Evolutionary conservation across 1,284 basidiomycete species (phyloP).

Genomic region (Cutaneotrichosporon sp.): DNA sequence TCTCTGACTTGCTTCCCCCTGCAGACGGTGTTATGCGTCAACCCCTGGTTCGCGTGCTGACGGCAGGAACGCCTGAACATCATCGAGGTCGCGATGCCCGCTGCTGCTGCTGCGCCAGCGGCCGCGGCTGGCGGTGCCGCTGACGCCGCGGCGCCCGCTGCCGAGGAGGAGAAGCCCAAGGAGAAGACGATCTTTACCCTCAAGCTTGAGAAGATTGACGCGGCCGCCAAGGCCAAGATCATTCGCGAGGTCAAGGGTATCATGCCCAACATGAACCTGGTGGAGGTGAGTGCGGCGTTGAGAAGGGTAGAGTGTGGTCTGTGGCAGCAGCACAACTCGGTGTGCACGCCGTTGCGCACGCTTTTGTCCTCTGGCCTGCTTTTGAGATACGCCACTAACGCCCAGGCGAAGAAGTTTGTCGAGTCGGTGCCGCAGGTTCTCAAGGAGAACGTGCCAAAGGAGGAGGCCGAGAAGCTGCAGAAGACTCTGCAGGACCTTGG

Average conservation of each 20-base stretch:
- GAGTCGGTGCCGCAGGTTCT: constrained; percentile 89
- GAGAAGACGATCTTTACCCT: constrained; percentile 98
- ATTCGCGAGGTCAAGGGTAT: constrained; percentile 97
- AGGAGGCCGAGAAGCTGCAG: constrained; percentile 96
- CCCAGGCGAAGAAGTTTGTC: constrained; percentile 97
- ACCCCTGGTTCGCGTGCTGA: too few species aligned
- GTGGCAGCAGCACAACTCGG: too few species aligned
- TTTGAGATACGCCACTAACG: neutral
- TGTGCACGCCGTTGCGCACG: too few species aligned
- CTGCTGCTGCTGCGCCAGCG: constrained; percentile 61
- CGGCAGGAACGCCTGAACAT: constrained; percentile 85
- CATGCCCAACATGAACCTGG: constrained; percentile 88
- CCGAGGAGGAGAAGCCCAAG: constrained; percentile 85
- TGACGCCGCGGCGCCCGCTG: constrained; percentile 48
- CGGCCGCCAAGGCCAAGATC: constrained; percentile 88
- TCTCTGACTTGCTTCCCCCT: neutral
- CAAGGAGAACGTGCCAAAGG: constrained; percentile 95
- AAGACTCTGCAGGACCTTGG: constrained; percentile 84
- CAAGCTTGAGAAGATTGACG: constrained; percentile 87
- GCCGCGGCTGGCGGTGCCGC: constrained; percentile 55
- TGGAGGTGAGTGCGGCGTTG: constrained; percentile 64
- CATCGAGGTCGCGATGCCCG: constrained; percentile 92
- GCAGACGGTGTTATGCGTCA: neutral
- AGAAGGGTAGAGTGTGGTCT: too few species aligned
- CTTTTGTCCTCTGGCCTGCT: neutral